Conservation (phyloP, 2,329 filamentous ascomycete species). For the Neonectria neomacrospora region DNA sequence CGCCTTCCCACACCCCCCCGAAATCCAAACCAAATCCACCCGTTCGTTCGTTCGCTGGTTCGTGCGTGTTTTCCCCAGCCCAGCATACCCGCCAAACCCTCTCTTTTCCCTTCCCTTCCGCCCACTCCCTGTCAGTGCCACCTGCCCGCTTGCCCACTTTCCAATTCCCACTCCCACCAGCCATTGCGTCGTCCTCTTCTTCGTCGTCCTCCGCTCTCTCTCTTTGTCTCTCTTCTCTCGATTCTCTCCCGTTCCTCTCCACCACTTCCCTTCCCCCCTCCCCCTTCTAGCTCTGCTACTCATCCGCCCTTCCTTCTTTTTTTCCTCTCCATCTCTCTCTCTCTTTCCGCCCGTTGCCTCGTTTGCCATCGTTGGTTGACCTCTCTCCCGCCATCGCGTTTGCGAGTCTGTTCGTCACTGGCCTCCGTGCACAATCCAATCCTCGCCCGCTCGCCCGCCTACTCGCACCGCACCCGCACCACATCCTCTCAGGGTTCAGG, state of each 20-base stretch:
- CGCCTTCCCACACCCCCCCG: conserved; percentile 17
- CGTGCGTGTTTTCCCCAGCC: conserved; percentile 37
- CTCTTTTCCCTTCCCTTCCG: conserved; percentile 13
- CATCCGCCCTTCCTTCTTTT: conserved; percentile 46
- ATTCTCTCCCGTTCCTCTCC: conserved; percentile 45
- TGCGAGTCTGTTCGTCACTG: conserved; percentile 38
- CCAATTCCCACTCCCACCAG: conserved; percentile 16
- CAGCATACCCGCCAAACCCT: conserved; percentile 40
- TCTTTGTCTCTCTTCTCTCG: conserved; percentile 47
- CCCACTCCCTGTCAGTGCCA: conserved; percentile 22
- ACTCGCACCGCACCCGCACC: conserved; percentile 28
- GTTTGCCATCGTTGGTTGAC: conserved; percentile 37
- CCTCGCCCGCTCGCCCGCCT: conserved; percentile 24
- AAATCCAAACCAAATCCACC: conserved; percentile 21
- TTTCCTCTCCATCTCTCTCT: conserved; percentile 46
- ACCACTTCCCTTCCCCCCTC: conserved; percentile 49
- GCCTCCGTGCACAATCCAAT: conserved; percentile 15
- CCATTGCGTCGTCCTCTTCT: conserved; percentile 45
- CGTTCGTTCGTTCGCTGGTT: conserved; percentile 33
- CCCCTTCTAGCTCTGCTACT: conserved; percentile 37
- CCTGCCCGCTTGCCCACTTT: conserved; percentile 27
- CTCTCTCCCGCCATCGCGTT: conserved; percentile 35
- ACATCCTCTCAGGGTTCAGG: conserved; percentile 13
- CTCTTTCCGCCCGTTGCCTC: conserved; percentile 44
- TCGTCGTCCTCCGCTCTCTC: conserved; percentile 47